Evolutionary conservation across 73 alveolate species (phyloP), one percentile per base, ranked within the genome.

Genomic region (Paramecium tetraurelia): DNA sequence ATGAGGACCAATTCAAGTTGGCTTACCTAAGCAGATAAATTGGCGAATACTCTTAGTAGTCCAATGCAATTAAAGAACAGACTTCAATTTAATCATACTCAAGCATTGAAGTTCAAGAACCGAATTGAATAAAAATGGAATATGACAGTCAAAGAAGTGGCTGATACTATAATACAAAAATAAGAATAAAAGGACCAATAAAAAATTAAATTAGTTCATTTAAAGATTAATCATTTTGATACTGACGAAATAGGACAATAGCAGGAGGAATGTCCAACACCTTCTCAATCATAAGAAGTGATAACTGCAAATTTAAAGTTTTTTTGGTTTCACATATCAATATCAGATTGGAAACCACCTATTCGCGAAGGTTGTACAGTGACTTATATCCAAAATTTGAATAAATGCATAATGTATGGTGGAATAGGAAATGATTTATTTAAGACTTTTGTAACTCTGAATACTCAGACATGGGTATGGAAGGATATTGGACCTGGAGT

Each of bases 401-500:
- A 89, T 63, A 89, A 44, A 89, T 70, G 86, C 29, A 69, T 70
- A 14, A 70, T 89, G 86, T 89, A 89, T 71, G 94, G 94, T 40
- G 94, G 94, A 2, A 89, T 89, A 48, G 94, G 94, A 10, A 70
- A 70, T 31, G 94, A 89, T 44, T 89, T 89, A 89, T 89, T 89
- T 70, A 69, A 71, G 10, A 89, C 92, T 31, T 70, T 89, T 31
- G 48, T 59, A 40, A 70, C 71, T 44, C 44, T 89, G 5, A 83
- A 71, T 71, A 70, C 86, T 21, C 43, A 68, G 27, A 70, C 94
- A 10, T 89, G 94, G 94, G 70, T 46, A 27, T 89, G 94, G 94
- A 57, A n/a, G 43, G 86, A 70, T 70, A 89, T 89, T 33, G 90
- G 80, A 36, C 24, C 86, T 41, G 94, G 90, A 22, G 44, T 80